Base-by-base conservation (phyloP, 2,329 filamentous ascomycete species). In the Colletotrichum orbiculare region DNA sequence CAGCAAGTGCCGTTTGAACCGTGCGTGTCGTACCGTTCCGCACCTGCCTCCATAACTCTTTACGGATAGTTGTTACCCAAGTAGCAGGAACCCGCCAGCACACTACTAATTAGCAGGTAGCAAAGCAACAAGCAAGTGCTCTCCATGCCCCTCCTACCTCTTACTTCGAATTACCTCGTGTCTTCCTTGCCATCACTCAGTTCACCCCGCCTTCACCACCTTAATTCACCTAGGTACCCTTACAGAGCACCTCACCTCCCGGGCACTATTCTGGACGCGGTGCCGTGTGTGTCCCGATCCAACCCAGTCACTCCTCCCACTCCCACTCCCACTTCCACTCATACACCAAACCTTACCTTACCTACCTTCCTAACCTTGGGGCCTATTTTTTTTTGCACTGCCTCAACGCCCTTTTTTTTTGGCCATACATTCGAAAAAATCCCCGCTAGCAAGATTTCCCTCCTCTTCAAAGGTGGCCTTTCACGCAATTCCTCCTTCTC, bases 281-380 rank as follows among this genome's bases (percentile, higher is more conserved):
- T 25, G 4, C 3, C 25, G 25, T 25, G 25, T 25, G 25, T 25
- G 3, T 25, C 25, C 25, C 25, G 25, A 39, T 54, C 42, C 60
- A 37, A 39, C 25, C 64, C 61, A 64, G 60, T 66, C 64, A 54
- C 64, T 58, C 63, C 63, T 63, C 53, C 47, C 63, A 66, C 60
- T 64, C 48, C 60, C 55, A 60, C 61, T 60, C 55, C 60, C 55
- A 53, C 54, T 59, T 57, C 45, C 48, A 63, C 60, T 56, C 46
- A 62, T 60, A 66, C 64, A 52, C 54, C 53, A 66, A 66, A 66
- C 64, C 62, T 65, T 65, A 65, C 56, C 49, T 37, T 60, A 53
- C 58, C 25, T 25, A 25, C 25, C 25, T 25, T 25, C 25, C 25
- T 25, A 25, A 25, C 25, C 57, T 64, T 55, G 58, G 39, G 47